phyloP scores from a whole-genome alignment of 2,329 filamentous ascomycete species.

The Lasiodiplodia gonubiensis region DNA sequence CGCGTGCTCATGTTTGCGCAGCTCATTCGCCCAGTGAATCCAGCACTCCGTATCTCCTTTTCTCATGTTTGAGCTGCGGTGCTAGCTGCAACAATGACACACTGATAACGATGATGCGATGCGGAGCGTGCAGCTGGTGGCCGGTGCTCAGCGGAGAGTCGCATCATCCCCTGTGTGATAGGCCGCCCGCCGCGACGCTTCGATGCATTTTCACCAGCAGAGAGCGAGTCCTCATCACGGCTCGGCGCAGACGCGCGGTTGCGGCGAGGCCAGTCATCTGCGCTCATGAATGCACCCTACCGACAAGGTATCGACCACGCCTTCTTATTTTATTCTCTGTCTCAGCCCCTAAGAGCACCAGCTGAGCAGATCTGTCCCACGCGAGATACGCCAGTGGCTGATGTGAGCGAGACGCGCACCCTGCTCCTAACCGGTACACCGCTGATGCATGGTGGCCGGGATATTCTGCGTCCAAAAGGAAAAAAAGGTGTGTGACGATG shows the following conservation, averaged over 20 bases:
- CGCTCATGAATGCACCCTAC: background rate
- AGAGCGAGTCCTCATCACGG: background rate
- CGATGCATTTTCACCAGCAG: background rate
- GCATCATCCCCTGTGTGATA: conserved; percentile 11
- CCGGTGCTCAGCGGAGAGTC: background rate
- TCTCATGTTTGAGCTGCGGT: background rate
- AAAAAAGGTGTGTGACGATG: background rate
- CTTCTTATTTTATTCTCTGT: background rate
- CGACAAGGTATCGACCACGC: background rate
- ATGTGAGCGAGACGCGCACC: conserved; percentile 14
- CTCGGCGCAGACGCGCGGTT: background rate
- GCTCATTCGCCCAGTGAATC: background rate
- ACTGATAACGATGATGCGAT: background rate
- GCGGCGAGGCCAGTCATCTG: background rate
- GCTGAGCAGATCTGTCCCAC: conserved; percentile 11
- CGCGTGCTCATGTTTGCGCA: background rate
- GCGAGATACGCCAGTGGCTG: conserved; percentile 14
- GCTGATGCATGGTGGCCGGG: background rate
- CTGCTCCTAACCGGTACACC: background rate
- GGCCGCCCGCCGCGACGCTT: background rate
- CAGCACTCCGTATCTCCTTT: background rate
- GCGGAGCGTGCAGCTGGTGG: conserved; percentile 15
- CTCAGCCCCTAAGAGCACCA: conserved; percentile 9
- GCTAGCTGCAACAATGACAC: background rate
- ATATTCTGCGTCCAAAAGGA: background rate